Base-by-base conservation (phyloP, 495 filamentous ascomycete species). In the Penicillium riverlandense region DNA sequence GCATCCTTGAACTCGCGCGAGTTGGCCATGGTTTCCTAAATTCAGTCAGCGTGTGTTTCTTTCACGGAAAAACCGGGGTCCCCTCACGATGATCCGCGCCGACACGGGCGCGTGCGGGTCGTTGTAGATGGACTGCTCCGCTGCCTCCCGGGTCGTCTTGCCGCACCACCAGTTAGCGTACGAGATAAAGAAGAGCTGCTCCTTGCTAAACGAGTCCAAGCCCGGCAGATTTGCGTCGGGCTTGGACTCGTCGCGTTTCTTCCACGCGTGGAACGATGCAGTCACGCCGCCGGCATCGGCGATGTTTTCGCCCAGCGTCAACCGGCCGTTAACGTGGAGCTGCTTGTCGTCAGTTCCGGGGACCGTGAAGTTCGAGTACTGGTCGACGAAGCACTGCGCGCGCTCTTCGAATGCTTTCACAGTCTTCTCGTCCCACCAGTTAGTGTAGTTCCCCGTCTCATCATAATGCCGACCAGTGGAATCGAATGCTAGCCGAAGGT, bases 251-350 rank as follows among this genome's bases (percentile, higher is more conserved):
- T 73, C 75, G 2, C 70, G 74, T 46, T 72, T 71, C 57, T 79
- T 76, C 85, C 85, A 89, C 1, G 83, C 82, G 8, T 72, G 69
- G 50, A 78, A 89, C 1, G 81, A 70, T 2, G 82, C 82, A 27
- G 71, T 66, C 13, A 90, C 52, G 6, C 85, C 85, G 29, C 84
- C 85, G 1, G 84, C 83, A 58, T 89, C 85, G 4, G 84, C 82
- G 40, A 88, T 84, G 53, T 88, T 88, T 67, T 89, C 85, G 13
- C 81, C 83, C 4, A 86, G 67, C 0, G 85, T 88, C 22, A 83
- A 62, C 13, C 63, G 63, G 30, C 84, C 85, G 47, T 85, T 86
- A 43, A 86, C 79, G 54, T 86, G 78, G 1, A 82, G 67, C 6
- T 72, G 64, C 48, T 80, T 70, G 28, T 69, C 75, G 22, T 77